Evolutionary conservation across 768 basidiomycete species (phyloP).

Genomic region (Crepidotus variabilis): DNA sequence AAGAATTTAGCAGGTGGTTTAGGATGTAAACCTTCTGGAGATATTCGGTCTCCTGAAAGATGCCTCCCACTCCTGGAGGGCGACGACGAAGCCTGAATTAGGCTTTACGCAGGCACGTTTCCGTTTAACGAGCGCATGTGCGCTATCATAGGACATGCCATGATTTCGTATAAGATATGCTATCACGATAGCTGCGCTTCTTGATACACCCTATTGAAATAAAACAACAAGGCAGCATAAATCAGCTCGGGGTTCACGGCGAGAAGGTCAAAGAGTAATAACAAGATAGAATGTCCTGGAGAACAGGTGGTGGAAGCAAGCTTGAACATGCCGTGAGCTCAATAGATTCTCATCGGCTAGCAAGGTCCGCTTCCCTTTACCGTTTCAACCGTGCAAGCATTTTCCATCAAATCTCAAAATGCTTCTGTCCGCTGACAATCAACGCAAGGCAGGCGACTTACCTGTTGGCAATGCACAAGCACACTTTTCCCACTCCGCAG

Average conservation of each 20-base stretch:
- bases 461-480: constrained; percentile 82
- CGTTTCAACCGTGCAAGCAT: no score
- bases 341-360: not conserved
- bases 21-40: constrained; percentile 19
- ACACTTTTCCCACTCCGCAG: constrained; percentile 61
- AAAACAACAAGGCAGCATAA: constrained; percentile 1
- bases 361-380: no score
- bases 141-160: constrained; percentile 69
- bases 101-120: constrained; percentile 74
- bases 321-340: not conserved
- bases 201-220: constrained; percentile 62
- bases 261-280: not conserved
- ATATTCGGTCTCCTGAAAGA: constrained; percentile 14
- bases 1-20: not conserved
- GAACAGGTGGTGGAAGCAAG: no score
- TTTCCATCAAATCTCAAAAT: no score
- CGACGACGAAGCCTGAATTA: constrained; percentile 69
- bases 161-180: constrained; percentile 77
- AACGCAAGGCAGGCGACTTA: constrained; percentile 23
- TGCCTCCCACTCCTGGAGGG: constrained; percentile 56
- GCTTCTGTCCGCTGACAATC: no score
- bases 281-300: not conserved
- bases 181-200: constrained; percentile 71
- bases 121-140: constrained; percentile 54
- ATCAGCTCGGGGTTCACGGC: not conserved